Conservation (phyloP, 257 asterid genomes). For the Henckelia pumila region DNA sequence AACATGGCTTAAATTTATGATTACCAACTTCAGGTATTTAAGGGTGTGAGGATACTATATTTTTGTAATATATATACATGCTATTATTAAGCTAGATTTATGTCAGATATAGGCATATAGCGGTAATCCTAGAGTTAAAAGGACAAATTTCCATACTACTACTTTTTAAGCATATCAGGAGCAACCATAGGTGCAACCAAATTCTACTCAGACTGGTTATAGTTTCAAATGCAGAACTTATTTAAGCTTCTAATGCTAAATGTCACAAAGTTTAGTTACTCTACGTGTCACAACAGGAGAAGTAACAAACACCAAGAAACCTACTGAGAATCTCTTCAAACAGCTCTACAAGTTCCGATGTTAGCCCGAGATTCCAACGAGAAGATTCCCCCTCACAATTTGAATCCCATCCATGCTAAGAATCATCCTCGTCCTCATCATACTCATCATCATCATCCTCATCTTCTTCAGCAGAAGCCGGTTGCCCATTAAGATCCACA, state of each 20-base stretch:
- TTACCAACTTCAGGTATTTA: no score
- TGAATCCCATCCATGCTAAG: not conserved
- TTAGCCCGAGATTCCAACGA: not conserved
- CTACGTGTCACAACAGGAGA: not conserved
- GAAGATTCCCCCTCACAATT: not conserved
- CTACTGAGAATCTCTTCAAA: not conserved
- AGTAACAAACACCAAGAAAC: not conserved
- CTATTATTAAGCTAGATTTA: no score
- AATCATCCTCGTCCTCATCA: not conserved
- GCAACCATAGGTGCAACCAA: not conserved
- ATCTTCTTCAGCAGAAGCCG: conserved; percentile 64
- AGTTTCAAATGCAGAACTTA: not conserved
- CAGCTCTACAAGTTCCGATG: not conserved
- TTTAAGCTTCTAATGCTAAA: not conserved
- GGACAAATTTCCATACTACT: not conserved
- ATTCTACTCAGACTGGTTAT: not conserved
- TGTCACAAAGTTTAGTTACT: not conserved
- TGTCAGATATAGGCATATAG: not conserved
- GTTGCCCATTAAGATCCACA: conserved; percentile 85
- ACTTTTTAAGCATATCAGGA: not conserved
- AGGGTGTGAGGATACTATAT: no score
- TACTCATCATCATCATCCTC: conserved; percentile 18
- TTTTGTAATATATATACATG: no score
- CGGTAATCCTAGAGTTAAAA: not conserved
- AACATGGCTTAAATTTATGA: no score